phyloP scores from a whole-genome alignment of 148 eudicot species.

The Silene conica region DNA sequence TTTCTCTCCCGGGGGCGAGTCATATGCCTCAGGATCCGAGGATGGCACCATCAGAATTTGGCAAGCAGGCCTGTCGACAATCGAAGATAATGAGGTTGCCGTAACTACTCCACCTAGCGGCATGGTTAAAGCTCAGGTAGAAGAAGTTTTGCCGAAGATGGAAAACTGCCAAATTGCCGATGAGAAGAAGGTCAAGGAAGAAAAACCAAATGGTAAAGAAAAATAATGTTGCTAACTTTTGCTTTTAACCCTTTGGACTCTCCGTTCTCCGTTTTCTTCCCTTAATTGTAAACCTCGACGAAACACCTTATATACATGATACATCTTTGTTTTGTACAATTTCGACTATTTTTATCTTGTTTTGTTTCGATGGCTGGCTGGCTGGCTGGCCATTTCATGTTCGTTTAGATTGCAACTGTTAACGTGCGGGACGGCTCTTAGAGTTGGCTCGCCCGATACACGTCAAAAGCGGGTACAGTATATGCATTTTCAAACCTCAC shows the following conservation, averaged over 20 bases:
- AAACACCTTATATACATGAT: neutral
- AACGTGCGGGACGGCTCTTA: too few relatives aligned
- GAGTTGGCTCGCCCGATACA: neutral
- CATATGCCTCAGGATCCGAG: constrained; percentile 97
- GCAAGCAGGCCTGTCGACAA: constrained; percentile 59
- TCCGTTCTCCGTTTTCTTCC: constrained; percentile 16
- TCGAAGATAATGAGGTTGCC: constrained; percentile 32
- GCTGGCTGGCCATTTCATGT: neutral
- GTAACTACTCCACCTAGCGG: constrained; percentile 34
- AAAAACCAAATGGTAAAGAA: constrained; percentile 30
- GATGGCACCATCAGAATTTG: constrained; percentile 90
- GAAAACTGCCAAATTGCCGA: constrained; percentile 47
- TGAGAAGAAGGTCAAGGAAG: constrained; percentile 46
- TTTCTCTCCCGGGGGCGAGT: constrained; percentile 90
- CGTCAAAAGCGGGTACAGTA: neutral
- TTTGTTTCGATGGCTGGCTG: neutral
- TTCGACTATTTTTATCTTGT: neutral
- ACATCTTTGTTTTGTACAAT: constrained; percentile 17
- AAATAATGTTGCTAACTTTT: neutral
- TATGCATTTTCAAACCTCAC: too few relatives aligned
- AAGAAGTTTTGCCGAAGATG: constrained; percentile 52
- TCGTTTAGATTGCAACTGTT: too few relatives aligned
- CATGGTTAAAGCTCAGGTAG: constrained; percentile 39
- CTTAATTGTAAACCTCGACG: neutral
- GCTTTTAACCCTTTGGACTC: constrained; percentile 13